Evolutionary conservation across 1,139 yeast species (phyloP), one percentile per base, ranked within the genome.

Genomic region (Sugiyamaella pinicola): DNA sequence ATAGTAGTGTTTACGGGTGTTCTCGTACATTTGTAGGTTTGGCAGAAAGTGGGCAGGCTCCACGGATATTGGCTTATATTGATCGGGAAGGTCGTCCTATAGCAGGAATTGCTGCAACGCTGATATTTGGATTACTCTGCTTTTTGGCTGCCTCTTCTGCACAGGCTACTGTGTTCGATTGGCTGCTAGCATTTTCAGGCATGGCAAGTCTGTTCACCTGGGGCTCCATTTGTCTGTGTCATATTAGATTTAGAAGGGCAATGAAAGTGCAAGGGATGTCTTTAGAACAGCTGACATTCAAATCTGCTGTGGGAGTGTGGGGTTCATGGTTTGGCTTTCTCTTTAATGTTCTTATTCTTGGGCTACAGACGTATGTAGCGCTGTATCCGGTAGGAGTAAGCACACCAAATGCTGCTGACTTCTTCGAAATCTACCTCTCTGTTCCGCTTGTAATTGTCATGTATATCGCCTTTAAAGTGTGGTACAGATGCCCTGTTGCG

Each of bases 351-450:
- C 66, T 83, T 54, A 82, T 84, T 51, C 74, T 88, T 58, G 69
- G 82, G 60, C 89, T 91, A 34, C 95, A 87, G 74, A 84, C 85
- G 72, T 85, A 90, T 88, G 78, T 84, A 50, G 88, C 91, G 1
- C 72, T 86, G 52, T 82, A 75, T 72, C 93, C 93, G 56, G 67
- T 83, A 55, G 58, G 49, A 19, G 47, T 29, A n/a, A 39, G 44
- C 29, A 34, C 82, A 22, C 74, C 65, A 12, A 51, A 46, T 29
- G 64, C 68, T 9, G 61, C 66, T 21, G 61, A 64, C 52, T 82
- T 82, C 67, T 82, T 82, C 72, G 69, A 73, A 66, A 67, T 74
- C 47, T 82, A 80, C 66, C 66, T 82, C 60, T 81, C 84, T 54
- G 74, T 75, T 28, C 79, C 79, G 9, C 77, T 82, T 44, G 76